Conservation (phyloP, 371 early-diverging fungal species). For the Mortierella polycephala region DNA sequence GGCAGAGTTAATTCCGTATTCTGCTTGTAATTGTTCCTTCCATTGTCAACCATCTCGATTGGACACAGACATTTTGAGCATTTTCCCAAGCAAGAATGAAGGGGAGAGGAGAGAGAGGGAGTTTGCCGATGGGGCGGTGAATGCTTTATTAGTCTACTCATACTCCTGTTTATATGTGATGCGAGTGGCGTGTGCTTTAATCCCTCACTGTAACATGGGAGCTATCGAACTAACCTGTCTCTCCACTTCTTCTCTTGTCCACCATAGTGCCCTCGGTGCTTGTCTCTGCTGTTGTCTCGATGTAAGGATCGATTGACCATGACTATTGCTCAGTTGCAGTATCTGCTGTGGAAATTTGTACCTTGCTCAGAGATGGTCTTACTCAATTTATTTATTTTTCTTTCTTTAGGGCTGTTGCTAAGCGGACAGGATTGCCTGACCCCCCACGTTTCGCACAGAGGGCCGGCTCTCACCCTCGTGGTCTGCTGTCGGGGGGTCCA, state of each 20-base stretch:
- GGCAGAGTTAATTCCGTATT: not conserved
- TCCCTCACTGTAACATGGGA: too few species aligned
- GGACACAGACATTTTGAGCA: not conserved
- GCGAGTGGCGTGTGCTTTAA: too few species aligned
- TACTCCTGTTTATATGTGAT: too few species aligned
- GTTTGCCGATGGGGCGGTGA: not conserved
- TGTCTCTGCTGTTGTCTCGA: constrained; percentile 52
- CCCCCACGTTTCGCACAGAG: too few species aligned
- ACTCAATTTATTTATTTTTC: too few species aligned
- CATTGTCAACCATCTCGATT: not conserved
- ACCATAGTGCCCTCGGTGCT: constrained; percentile 39
- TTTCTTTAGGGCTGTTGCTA: not conserved
- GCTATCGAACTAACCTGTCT: not conserved
- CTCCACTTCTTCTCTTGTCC: not conserved
- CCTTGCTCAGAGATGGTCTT: too few species aligned
- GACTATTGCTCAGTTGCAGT: too few species aligned
- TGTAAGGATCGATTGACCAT: constrained; percentile 12
- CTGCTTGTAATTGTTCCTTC: not conserved
- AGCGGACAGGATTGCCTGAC: not conserved
- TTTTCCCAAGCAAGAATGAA: not conserved
- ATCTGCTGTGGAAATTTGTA: too few species aligned
- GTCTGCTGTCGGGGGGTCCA: too few species aligned
- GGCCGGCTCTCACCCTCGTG: too few species aligned
- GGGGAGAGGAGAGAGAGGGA: not conserved
- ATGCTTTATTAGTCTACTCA: too few species aligned